Evolutionary conservation across 345 rosid species (phyloP).

Genomic region (Pseudoturritis turrita): DNA sequence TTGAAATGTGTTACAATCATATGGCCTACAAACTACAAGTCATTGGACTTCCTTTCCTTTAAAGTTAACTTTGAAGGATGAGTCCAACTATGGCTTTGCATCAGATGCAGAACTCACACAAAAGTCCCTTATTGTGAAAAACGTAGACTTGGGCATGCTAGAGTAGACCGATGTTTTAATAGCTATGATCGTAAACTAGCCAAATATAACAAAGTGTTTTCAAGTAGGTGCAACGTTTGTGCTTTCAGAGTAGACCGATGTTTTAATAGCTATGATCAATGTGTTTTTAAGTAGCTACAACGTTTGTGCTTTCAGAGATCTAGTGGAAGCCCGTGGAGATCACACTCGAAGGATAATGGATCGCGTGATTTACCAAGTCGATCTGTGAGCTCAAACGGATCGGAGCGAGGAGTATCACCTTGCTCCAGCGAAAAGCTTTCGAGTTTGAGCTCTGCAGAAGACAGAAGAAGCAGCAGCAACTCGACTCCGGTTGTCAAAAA

Average conservation of each 20-base stretch:
- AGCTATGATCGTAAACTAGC: background rate
- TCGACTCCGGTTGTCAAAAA: slow-evolving; percentile 40
- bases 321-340: slow-evolving; percentile 42
- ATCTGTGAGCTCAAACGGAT: slow-evolving; percentile 52
- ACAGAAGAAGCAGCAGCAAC: slow-evolving; percentile 28
- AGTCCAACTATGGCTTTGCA: too few species aligned
- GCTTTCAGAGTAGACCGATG: background rate
- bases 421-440: slow-evolving; percentile 26
- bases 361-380: slow-evolving; percentile 51
- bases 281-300: slow-evolving; percentile 1
- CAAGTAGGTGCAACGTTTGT: too few species aligned
- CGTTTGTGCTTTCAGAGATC: slow-evolving; percentile 36
- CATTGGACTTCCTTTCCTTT: background rate
- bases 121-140: too few species aligned
- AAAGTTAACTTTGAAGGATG: too few species aligned
- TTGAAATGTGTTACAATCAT: background rate
- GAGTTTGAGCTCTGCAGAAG: slow-evolving; percentile 33
- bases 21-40: background rate
- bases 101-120: background rate
- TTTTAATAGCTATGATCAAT: background rate
- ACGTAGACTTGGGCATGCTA: background rate
- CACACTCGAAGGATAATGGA: slow-evolving; percentile 39
- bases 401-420: slow-evolving; percentile 42
- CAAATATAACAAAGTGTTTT: slow-evolving; percentile 1
- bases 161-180: background rate